phyloP scores from a whole-genome alignment of 2,329 filamentous ascomycete genomes.

The Lasiodiplodia sp. region DNA sequence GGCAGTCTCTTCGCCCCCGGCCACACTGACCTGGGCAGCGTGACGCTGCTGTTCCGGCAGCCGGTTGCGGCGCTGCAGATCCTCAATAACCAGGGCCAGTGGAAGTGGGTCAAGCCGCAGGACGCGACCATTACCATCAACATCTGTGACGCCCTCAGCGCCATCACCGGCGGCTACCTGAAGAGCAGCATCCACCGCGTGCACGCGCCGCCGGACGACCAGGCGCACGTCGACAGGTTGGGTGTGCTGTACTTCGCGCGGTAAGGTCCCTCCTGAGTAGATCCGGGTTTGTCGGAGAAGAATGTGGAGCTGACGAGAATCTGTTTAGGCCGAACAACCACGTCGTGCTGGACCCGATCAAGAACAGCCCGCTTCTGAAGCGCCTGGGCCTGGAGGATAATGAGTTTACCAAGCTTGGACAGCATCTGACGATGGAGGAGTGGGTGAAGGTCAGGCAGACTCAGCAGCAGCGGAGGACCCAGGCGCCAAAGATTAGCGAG shows the following conservation, averaged over 20 bases:
- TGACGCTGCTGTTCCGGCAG: slow-evolving; percentile 66
- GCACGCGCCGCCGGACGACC: slow-evolving; percentile 56
- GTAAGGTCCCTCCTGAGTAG: slow-evolving; percentile 37
- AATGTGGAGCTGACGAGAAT: neutral
- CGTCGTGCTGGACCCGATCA: slow-evolving; percentile 48
- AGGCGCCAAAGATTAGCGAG: slow-evolving; percentile 47
- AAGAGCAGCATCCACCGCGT: slow-evolving; percentile 62
- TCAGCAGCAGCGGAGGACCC: slow-evolving; percentile 48
- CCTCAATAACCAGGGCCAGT: slow-evolving; percentile 45
- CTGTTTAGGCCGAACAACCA: slow-evolving; percentile 46
- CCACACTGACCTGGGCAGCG: slow-evolving; percentile 64
- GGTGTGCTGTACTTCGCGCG: slow-evolving; percentile 62
- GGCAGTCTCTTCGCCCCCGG: slow-evolving; percentile 57
- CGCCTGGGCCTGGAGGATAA: slow-evolving; percentile 42
- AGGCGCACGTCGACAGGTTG: slow-evolving; percentile 57
- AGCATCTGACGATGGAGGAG: slow-evolving; percentile 55
- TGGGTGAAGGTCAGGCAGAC: slow-evolving; percentile 53
- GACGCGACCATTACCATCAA: slow-evolving; percentile 52
- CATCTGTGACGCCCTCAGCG: slow-evolving; percentile 50
- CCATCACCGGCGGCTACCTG: slow-evolving; percentile 52
- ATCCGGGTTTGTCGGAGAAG: no score
- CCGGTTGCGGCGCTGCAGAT: slow-evolving; percentile 66
- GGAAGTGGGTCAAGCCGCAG: slow-evolving; percentile 52
- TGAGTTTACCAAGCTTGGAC: slow-evolving; percentile 39
- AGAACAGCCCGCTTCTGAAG: slow-evolving; percentile 46